phyloP scores from a whole-genome alignment of 352 stramenopile genomes.

The Pythium grandisporangium region DNA sequence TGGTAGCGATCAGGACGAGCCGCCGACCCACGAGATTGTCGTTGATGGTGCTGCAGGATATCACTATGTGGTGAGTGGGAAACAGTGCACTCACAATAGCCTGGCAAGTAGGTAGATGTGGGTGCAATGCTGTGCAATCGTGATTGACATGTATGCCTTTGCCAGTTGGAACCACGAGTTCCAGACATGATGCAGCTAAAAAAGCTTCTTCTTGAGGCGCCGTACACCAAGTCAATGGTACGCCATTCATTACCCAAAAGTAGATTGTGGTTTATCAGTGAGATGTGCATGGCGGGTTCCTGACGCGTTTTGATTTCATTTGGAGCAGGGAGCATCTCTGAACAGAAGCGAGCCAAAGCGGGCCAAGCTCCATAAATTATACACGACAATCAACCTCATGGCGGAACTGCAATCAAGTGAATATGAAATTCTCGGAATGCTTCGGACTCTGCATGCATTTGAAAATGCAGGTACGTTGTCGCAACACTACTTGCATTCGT shows the following conservation, averaged over 20 bases:
- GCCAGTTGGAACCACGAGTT: conserved; percentile 58
- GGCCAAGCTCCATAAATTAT: conserved; percentile 41
- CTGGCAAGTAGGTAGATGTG: too few relatives aligned
- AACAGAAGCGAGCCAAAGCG: conserved; percentile 24
- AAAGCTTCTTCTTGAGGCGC: conserved; percentile 50
- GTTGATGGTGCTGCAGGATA: conserved; percentile 43
- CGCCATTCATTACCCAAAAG: background rate
- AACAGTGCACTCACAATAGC: too few relatives aligned
- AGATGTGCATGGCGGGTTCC: too few relatives aligned
- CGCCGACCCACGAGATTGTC: conserved; percentile 25
- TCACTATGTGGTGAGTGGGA: conserved; percentile 53
- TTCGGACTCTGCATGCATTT: conserved; percentile 55
- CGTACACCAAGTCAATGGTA: conserved; percentile 27
- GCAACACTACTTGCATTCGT: background rate
- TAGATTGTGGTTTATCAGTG: conserved; percentile 1
- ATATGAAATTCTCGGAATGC: conserved; percentile 46
- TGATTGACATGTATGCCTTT: conserved; percentile 1
- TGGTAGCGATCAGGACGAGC: background rate
- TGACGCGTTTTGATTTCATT: background rate
- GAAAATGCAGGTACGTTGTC: conserved; percentile 34
- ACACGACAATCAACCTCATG: conserved; percentile 59
- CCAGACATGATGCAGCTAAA: conserved; percentile 47
- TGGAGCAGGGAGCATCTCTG: background rate
- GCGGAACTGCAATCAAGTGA: conserved; percentile 48
- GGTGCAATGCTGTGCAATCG: too few relatives aligned